A percentile compares a stretch with the other conserved stretches of the same genome.
Evolutionary conservation across 2,329 filamentous ascomycete species (phyloP).

Genomic region (Colletotrichum noveboracense): DNA sequence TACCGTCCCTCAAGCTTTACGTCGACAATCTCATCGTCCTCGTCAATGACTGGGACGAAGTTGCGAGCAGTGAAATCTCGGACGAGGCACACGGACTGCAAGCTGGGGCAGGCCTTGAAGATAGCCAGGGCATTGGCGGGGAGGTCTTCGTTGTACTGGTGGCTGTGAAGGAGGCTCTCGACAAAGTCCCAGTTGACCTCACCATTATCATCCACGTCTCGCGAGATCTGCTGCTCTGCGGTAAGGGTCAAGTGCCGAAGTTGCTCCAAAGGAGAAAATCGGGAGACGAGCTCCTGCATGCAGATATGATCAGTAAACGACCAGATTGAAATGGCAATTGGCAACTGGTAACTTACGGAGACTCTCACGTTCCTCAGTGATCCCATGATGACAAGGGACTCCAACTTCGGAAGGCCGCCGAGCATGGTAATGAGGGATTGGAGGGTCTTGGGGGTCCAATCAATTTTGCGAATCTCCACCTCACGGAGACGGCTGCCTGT

Average conservation of each 20-base stretch:
- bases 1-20: background rate
- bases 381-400: background rate
- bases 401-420: background rate
- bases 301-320: fast-evolving
- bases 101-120: background rate
- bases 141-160: background rate
- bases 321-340: background rate
- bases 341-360: background rate
- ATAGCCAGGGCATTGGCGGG: background rate
- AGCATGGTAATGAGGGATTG: background rate
- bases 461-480: background rate
- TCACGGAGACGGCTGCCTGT: background rate
- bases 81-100: background rate
- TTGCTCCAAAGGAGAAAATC: fast-evolving
- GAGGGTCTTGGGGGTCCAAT: background rate
- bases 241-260: background rate
- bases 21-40: background rate
- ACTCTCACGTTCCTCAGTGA: background rate
- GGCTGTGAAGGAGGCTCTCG: background rate
- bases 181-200: background rate
- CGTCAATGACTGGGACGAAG: background rate
- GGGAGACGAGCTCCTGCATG: background rate
- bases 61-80: background rate
- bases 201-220: background rate
- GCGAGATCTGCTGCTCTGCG: background rate